These are phyloP conservation scores for Pseudogymnoascus sp. DNA, from an alignment of 2,329 filamentous ascomycete species.

Conservation along the genomic window DNA sequence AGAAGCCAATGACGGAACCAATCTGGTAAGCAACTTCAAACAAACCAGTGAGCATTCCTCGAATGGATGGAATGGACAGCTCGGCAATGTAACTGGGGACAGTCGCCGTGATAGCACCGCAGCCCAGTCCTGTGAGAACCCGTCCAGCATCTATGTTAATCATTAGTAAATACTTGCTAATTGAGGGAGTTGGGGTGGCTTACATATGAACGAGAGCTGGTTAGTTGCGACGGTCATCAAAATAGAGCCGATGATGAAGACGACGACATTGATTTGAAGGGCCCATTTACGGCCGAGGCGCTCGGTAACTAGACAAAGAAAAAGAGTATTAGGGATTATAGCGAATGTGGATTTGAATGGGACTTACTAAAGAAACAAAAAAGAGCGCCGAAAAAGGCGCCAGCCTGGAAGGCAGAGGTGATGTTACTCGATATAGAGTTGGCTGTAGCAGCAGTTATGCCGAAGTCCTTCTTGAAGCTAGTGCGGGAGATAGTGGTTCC, in stretches of 20 bases:
- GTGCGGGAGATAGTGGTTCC: conserved; percentile 44
- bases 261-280: conserved; percentile 37
- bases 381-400: conserved; percentile 46
- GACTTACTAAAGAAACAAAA: conserved; percentile 35
- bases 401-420: conserved; percentile 35
- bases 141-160: conserved; percentile 29
- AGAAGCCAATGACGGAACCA: conserved; percentile 30
- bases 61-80: conserved; percentile 27
- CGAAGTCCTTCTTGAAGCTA: conserved; percentile 40
- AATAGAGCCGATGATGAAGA: conserved; percentile 39
- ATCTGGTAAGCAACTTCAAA: conserved; percentile 28
- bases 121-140: conserved; percentile 28
- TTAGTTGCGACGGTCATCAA: conserved; percentile 36
- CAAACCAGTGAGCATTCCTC: conserved; percentile 27
- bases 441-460: conserved; percentile 30
- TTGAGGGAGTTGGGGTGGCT: conserved; percentile 25
- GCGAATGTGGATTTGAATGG: neutral
- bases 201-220: conserved; percentile 38
- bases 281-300: conserved; percentile 43
- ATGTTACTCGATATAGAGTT: conserved; percentile 36
- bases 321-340: neutral
- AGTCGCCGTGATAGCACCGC: conserved; percentile 27
- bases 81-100: conserved; percentile 31
- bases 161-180: neutral
- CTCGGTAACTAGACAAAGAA: conserved; percentile 33